These are phyloP conservation scores for Phlebiopsis flavidoalba DNA, from an alignment of 768 basidiomycete species.

Conservation along the genomic window DNA sequence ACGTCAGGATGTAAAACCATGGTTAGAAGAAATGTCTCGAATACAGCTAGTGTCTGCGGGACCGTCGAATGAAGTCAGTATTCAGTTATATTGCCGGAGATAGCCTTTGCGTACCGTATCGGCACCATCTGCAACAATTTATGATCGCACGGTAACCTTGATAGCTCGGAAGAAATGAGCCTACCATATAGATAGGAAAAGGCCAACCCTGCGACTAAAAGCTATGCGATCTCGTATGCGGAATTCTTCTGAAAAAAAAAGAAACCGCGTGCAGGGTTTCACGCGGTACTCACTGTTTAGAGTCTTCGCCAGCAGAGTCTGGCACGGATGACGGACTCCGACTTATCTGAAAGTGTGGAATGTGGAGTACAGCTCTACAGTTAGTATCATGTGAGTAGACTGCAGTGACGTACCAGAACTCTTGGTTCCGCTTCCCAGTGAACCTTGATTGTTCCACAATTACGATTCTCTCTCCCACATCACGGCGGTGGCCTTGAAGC, in stretches of 20 bases:
- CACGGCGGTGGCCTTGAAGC: background rate
- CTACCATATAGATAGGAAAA: slow-evolving; percentile 14
- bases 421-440: background rate
- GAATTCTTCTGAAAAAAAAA: too few relatives aligned
- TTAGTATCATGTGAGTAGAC: background rate
- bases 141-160: background rate
- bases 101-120: background rate
- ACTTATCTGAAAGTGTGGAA: too few relatives aligned
- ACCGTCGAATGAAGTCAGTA: background rate
- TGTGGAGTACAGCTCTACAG: background rate
- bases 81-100: background rate
- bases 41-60: slow-evolving; percentile 12
- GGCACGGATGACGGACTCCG: background rate
- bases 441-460: background rate
- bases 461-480: background rate
- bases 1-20: slow-evolving; percentile 9
- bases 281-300: background rate
- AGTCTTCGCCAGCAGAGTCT: slow-evolving; percentile 12
- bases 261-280: background rate
- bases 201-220: background rate
- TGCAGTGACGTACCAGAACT: slow-evolving; percentile 20
- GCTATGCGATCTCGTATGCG: background rate
- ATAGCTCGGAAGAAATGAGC: background rate
- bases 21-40: slow-evolving; percentile 23
- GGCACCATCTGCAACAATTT: background rate